A percentile compares a stretch with the other conserved stretches of the same genome.
Conservation (phyloP, 2,329 filamentous ascomycete species). For the Hypoxylon sp. region DNA sequence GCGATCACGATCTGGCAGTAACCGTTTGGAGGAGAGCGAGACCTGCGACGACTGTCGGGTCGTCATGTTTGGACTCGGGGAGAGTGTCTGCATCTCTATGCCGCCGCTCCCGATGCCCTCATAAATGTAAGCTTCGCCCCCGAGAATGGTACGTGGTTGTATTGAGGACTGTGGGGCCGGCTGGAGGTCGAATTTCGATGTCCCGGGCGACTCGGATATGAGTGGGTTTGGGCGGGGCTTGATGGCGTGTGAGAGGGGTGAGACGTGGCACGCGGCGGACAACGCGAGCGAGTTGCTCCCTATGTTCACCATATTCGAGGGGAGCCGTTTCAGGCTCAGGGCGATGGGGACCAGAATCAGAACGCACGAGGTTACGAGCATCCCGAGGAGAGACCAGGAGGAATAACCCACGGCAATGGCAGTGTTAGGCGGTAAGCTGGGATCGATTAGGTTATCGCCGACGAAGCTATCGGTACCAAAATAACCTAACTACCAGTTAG, state of each 20-base stretch:
- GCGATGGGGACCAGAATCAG: slow-evolving; percentile 34
- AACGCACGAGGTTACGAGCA: slow-evolving; percentile 32
- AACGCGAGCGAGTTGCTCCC: slow-evolving; percentile 46
- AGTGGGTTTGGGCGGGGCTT: background rate
- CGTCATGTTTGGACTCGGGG: background rate
- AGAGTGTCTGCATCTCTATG: slow-evolving; percentile 29
- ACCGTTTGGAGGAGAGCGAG: slow-evolving; percentile 16
- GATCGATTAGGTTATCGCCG: background rate
- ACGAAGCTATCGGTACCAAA: slow-evolving; percentile 26
- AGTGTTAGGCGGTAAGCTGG: slow-evolving; percentile 37
- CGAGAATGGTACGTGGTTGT: background rate
- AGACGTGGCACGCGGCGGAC: slow-evolving; percentile 46
- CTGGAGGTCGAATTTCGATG: slow-evolving; percentile 3
- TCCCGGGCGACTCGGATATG: background rate
- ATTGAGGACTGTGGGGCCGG: slow-evolving; percentile 7
- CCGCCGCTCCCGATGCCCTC: slow-evolving; percentile 9
- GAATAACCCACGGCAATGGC: slow-evolving; percentile 36
- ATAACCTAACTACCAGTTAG: slow-evolving; percentile 24
- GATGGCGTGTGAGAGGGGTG: slow-evolving; percentile 28
- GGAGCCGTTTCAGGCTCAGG: slow-evolving; percentile 36
- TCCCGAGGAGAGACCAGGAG: slow-evolving; percentile 23
- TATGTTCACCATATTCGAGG: slow-evolving; percentile 34
- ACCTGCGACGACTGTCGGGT: slow-evolving; percentile 1
- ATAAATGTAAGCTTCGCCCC: slow-evolving; percentile 7
- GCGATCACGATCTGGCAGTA: slow-evolving; percentile 7